Conservation (phyloP, 1,284 basidiomycete species). For the Ceraceosorus guamensis region DNA sequence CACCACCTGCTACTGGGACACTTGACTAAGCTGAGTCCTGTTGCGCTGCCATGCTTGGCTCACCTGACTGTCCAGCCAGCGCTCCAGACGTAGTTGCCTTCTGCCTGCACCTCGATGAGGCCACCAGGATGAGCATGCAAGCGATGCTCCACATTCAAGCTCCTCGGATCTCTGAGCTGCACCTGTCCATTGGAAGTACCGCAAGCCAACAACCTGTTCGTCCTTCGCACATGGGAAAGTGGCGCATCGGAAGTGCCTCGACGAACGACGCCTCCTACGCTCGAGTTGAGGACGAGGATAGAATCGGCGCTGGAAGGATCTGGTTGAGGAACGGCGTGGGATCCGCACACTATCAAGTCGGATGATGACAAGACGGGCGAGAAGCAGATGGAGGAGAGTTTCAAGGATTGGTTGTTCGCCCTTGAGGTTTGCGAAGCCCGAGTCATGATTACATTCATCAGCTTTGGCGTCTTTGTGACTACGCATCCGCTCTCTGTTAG, state of each 20-base stretch:
- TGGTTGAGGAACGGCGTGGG: slow-evolving; percentile 9
- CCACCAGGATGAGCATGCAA: slow-evolving; percentile 47
- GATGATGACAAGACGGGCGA: slow-evolving; percentile 35
- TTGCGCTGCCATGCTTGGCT: not conserved
- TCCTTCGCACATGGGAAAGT: slow-evolving; percentile 35
- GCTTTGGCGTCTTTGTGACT: slow-evolving; percentile 1
- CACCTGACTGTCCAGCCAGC: slow-evolving; percentile 45
- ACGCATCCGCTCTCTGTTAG: not conserved
- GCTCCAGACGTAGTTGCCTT: slow-evolving; percentile 41
- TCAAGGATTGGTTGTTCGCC: not conserved
- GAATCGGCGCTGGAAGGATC: slow-evolving; percentile 18
- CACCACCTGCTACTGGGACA: too few species aligned
- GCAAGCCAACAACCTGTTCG: slow-evolving; percentile 28
- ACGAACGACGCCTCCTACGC: slow-evolving; percentile 35
- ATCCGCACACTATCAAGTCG: slow-evolving; percentile 40
- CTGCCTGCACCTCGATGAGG: slow-evolving; percentile 43
- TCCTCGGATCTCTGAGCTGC: slow-evolving; percentile 44
- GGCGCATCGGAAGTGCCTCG: slow-evolving; percentile 34
- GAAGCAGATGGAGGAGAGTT: slow-evolving; percentile 38
- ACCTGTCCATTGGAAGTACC: slow-evolving; percentile 38
- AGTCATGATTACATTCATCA: not conserved
- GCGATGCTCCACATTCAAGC: slow-evolving; percentile 37
- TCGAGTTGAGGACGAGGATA: slow-evolving; percentile 37
- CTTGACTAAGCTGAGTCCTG: too few species aligned
- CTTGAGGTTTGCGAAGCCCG: not conserved